These are phyloP conservation scores for Papilionanthe hybrid DNA, from an alignment of 116 monocot species.

Conservation along the genomic window DNA sequence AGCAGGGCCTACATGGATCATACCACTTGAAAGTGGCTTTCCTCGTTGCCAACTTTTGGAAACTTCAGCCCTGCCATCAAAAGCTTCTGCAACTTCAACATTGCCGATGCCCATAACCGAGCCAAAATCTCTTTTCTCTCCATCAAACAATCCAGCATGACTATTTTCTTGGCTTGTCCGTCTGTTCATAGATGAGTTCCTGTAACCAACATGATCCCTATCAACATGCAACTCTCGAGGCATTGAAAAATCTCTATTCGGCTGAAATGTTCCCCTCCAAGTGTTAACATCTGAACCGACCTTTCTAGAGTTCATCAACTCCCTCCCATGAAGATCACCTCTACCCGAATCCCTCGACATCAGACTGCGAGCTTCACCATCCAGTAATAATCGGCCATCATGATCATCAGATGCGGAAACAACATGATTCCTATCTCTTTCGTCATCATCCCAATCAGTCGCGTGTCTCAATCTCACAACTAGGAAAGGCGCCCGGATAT, in stretches of 20 bases:
- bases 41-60: constrained; percentile 39
- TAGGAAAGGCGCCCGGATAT: constrained; percentile 43
- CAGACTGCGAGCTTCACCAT: constrained; percentile 18
- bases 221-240: constrained; percentile 26
- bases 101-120: constrained; percentile 23
- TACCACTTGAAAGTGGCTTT: constrained; percentile 36
- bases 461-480: constrained; percentile 42
- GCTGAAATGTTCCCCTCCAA: constrained; percentile 35
- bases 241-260: constrained; percentile 7
- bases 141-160: constrained; percentile 18
- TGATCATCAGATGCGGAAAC: constrained; percentile 31
- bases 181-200: constrained; percentile 19
- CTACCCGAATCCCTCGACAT: constrained; percentile 28
- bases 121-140: constrained; percentile 32
- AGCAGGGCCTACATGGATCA: constrained; percentile 23
- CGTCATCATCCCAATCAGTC: constrained; percentile 97
- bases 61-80: constrained; percentile 23
- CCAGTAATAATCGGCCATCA: constrained; percentile 15
- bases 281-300: constrained; percentile 27
- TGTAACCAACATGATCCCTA: constrained; percentile 18
- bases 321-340: constrained; percentile 49
- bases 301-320: constrained; percentile 19
- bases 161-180: constrained; percentile 26
- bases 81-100: constrained; percentile 22
- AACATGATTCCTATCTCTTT: constrained; percentile 51